Base-by-base conservation (phyloP, 2,329 filamentous ascomycete species). In the Xylaria sp. region DNA sequence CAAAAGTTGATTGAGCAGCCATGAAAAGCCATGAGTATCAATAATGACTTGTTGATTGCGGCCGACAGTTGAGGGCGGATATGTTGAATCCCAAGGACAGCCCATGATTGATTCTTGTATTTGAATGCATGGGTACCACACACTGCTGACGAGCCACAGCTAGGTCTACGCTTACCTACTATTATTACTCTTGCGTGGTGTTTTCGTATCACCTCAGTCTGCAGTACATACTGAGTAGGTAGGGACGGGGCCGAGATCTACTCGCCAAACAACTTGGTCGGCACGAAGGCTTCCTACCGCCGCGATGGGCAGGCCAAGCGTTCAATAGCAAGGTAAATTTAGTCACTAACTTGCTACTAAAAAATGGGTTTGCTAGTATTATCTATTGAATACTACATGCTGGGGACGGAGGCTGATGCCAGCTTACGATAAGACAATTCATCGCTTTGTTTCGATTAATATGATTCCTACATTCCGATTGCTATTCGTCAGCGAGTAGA, bases 161-260 rank as follows among this genome's bases (percentile, higher is more conserved):
- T 46, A 46, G 41, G 41, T 46, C 41, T 46, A 18, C 41, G 41
- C 41, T 46, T 46, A 46, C 41, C 41, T 46, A 46, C 41, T 46
- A 46, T 46, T 46, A 18, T 46, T 46, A 18, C 9, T 36, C 33
- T 36, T 36, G 33, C 33, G 10, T 46, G 41, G 41, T 4, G 13
- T 46, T 46, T 46, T 8, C 7, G 41, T 46, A 46, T 46, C 13
- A 46, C 41, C 41, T 46, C 41, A 46, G 41, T 18, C 41, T 46
- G 15, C 41, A 46, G 41, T 46, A 46, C 41, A n/a, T 46, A 46
- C 41, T 46, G 41, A 15, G 18, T 46, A 46, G 41, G 41, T 18
- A 46, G 41, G 41, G 18, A 18, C 41, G 13, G 41, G 13, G 18
- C 41, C 41, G 41, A 46, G 13, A 46, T 46, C 41, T n/a, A 18